Percentiles rank a stretch among this genome's conserved stretches.
Evolutionary conservation across 257 asterid genomes (phyloP).

Genomic region (Striga asiatica): DNA sequence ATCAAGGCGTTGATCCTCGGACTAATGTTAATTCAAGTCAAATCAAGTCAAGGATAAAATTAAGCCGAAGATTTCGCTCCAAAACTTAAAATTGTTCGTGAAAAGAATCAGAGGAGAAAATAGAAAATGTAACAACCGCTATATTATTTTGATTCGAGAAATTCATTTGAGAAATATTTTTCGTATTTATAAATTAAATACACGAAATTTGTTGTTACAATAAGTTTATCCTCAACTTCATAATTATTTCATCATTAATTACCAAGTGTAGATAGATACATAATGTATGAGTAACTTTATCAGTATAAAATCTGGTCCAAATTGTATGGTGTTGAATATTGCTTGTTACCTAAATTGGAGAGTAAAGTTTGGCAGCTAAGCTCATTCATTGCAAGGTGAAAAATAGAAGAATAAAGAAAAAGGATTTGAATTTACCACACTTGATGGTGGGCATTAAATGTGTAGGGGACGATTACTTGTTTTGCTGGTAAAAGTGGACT

Average conservation of each 20-base stretch:
- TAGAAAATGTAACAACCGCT: no score
- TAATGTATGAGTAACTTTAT: not conserved
- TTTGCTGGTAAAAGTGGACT: conserved; percentile 11
- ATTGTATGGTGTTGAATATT: not conserved
- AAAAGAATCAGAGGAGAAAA: no score
- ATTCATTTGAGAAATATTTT: no score
- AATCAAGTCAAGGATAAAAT: no score
- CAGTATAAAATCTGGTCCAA: conserved; percentile 10
- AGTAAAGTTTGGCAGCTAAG: conserved; percentile 12
- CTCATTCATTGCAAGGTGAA: not conserved
- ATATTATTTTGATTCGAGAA: no score
- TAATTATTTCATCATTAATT: not conserved
- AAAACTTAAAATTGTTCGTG: no score
- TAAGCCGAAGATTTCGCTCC: no score
- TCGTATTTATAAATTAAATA: no score
- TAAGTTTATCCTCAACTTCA: no score
- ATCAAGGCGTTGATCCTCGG: no score
- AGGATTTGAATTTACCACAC: conserved; percentile 11
- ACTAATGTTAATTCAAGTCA: no score
- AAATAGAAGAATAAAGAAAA: not conserved
- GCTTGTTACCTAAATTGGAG: conserved; percentile 7
- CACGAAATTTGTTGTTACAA: no score
- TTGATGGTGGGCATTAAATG: conserved; percentile 26
- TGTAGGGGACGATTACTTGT: conserved; percentile 17
- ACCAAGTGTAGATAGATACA: not conserved